These are phyloP conservation scores for Candida anglica DNA, from an alignment of 805 yeast genomes.

Conservation along the genomic window DNA sequence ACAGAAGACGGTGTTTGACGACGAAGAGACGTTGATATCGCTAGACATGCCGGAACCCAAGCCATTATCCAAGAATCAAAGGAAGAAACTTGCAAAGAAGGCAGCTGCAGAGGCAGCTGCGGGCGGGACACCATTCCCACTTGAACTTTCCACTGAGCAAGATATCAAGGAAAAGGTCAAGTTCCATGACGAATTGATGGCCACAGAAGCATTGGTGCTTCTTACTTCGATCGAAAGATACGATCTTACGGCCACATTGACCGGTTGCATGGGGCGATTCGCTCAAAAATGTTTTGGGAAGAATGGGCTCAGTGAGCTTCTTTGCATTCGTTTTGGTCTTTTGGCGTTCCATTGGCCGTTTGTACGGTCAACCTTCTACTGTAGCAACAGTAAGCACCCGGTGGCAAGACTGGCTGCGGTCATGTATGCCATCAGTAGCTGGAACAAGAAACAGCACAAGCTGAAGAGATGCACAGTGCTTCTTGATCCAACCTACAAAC, in stretches of 20 bases:
- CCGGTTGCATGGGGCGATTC: constrained; percentile 18
- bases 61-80: constrained; percentile 15
- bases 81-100: constrained; percentile 13
- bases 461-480: constrained; percentile 28
- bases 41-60: constrained; percentile 6
- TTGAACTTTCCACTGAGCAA: constrained; percentile 3
- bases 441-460: constrained; percentile 24
- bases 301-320: constrained; percentile 21
- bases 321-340: constrained; percentile 37
- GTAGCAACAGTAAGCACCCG: constrained; percentile 34
- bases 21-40: constrained; percentile 3
- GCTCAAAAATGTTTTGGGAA: constrained; percentile 22
- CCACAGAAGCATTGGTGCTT: constrained; percentile 38
- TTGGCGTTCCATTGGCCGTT: constrained; percentile 46
- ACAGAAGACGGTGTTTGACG: constrained; percentile 4
- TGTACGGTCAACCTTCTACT: constrained; percentile 34
- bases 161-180: constrained; percentile 13
- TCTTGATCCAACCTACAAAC: constrained; percentile 34
- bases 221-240: constrained; percentile 33
- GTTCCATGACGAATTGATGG: constrained; percentile 28
- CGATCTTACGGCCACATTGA: constrained; percentile 31
- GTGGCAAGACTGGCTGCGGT: constrained; percentile 39
- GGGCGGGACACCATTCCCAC: constrained; percentile 1
- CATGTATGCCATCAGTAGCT: constrained; percentile 29
- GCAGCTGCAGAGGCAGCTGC: constrained; percentile 5